Base-by-base conservation (phyloP, 495 filamentous ascomycete species). In the Penicillium tannophilum region DNA sequence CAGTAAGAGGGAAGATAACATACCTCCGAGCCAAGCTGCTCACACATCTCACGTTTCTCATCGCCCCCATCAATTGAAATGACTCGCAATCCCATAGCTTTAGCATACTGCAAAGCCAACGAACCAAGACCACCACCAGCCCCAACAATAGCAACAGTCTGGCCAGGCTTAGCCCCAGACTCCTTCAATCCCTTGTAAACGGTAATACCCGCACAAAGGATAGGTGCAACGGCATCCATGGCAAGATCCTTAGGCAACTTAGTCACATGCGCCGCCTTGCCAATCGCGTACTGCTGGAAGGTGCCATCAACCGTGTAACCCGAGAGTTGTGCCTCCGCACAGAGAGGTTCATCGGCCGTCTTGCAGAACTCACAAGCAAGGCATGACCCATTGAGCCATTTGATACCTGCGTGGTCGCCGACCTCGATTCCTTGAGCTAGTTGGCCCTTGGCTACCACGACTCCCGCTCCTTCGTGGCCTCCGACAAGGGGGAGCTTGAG, bases 141-240 rank as follows among this genome's bases (percentile, higher is more conserved):
- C 62, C 91, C 91, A 54, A 93, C 91, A 64, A 96, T 89, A 52
- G 89, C 92, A n/a, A 96, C 85, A 12, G 79, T 86, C 71, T 95
- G 84, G 33, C 91, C 91, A 0, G 92, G 84, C 2, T 83, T 75
- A 1, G 80, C 88, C 17, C 84, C 86, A 2, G 89, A 90, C 72
- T 95, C 91, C 76, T 94, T 95, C 33, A 96, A 72, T 16, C 90
- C 92, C 76, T 94, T 95, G 80, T 95, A 96, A 58, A 94, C 91
- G 28, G 91, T 96, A 67, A 96, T 85, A 69, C 91, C 91, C 50
- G 91, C 91, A 68, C 90, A 93, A 1, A 95, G 83, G 46, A 94
- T 84, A 28, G 91, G 91, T 3, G 91, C 82, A 31, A 92, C 78
- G 19, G 82, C 89, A 66, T 91, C 91, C 30, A 95, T 83, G 39